These are phyloP conservation scores for Acanthamoeba sp. DNA, from an alignment of 208 protist species.

Conservation along the genomic window DNA sequence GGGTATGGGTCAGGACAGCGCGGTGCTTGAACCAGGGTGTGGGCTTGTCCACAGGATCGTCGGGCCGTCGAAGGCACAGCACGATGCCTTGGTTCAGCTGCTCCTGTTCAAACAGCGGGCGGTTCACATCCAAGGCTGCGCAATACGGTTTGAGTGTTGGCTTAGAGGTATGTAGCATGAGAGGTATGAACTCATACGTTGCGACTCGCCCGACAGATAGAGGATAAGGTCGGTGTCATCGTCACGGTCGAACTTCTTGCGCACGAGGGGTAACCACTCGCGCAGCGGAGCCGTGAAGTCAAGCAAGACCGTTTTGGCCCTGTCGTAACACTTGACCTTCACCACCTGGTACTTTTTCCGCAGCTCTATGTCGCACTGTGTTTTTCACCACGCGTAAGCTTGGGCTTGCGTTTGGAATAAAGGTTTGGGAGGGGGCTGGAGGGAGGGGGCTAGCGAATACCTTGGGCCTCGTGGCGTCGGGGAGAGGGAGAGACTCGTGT, in stretches of 20 bases:
- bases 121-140: neutral
- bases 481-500: neutral
- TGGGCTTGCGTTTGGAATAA: neutral
- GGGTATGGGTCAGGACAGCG: neutral
- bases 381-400: neutral
- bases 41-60: slow-evolving; percentile 53
- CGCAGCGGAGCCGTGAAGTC: slow-evolving; percentile 24
- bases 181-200: slow-evolving; percentile 35
- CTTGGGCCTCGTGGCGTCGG: neutral
- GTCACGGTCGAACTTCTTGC: slow-evolving; percentile 37
- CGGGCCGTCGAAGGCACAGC: slow-evolving; percentile 45
- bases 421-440: neutral
- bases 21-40: slow-evolving; percentile 56
- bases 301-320: slow-evolving; percentile 20
- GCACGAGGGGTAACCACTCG: slow-evolving; percentile 57
- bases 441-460: neutral
- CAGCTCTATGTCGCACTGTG: slow-evolving; percentile 22
- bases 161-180: neutral
- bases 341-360: slow-evolving; percentile 6
- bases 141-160: no score
- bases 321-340: slow-evolving; percentile 47
- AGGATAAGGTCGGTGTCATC: slow-evolving; percentile 34
- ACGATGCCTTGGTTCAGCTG: slow-evolving; percentile 11
- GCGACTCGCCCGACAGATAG: slow-evolving; percentile 35
- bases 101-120: slow-evolving; percentile 23